Evolutionary conservation across 768 basidiomycete genomes (phyloP).

Genomic region (Pholiota molesta): DNA sequence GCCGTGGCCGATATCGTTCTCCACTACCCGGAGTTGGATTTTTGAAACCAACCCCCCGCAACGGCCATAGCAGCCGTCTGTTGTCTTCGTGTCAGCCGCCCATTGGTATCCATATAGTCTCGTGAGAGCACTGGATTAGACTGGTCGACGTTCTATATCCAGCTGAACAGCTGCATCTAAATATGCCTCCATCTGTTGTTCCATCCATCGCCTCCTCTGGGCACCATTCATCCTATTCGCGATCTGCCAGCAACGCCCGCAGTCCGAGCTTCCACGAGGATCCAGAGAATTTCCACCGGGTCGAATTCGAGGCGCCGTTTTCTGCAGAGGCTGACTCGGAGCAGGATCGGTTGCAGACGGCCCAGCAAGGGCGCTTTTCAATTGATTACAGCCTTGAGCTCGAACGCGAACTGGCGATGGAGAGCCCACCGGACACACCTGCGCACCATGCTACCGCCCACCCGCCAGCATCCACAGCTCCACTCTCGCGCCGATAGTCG

Average conservation of each 20-base stretch:
- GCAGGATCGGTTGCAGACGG: conserved; percentile 15
- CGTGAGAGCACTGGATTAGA: neutral
- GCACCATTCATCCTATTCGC: conserved; percentile 7
- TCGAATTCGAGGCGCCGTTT: conserved; percentile 43
- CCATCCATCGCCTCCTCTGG: neutral
- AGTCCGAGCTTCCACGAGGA: conserved; percentile 13
- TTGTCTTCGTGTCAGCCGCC: conserved; percentile 7
- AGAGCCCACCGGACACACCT: conserved; percentile 56
- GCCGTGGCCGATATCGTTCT: conserved; percentile 5
- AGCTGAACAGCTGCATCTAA: conserved; percentile 2
- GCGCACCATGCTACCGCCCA: conserved; percentile 26
- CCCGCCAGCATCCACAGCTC: conserved; percentile 34
- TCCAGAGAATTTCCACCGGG: conserved; percentile 33
- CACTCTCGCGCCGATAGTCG: conserved; percentile 2
- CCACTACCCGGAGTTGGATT: neutral
- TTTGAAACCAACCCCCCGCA: neutral
- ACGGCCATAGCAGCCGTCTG: neutral
- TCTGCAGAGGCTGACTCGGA: conserved; percentile 26
- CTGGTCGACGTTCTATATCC: neutral
- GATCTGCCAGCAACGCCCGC: neutral
- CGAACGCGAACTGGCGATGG: conserved; percentile 74
- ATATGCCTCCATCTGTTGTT: conserved; percentile 3
- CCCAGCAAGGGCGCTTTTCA: conserved; percentile 45
- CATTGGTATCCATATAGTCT: conserved; percentile 6
- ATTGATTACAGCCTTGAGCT: conserved; percentile 83